phyloP scores from a whole-genome alignment of 2,329 filamentous ascomycete species.

The Alternaria solani region DNA sequence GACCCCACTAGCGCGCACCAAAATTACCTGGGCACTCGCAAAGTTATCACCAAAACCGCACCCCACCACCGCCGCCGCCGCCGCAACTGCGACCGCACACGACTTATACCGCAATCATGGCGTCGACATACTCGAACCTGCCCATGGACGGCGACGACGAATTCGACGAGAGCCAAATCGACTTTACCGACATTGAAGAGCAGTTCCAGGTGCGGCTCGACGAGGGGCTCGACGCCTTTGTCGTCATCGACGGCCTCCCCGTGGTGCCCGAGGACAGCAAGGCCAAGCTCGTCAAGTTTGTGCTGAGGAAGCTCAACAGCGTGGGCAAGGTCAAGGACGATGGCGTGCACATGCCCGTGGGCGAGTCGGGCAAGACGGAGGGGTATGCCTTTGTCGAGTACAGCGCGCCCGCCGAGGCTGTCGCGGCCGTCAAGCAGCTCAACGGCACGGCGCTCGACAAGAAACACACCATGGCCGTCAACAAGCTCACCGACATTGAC shows the following conservation, averaged over 20 bases:
- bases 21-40: slow-evolving; percentile 9
- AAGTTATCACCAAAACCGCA: not conserved
- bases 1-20: slow-evolving; percentile 19
- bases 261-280: slow-evolving; percentile 88
- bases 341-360: slow-evolving; percentile 91
- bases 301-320: slow-evolving; percentile 88
- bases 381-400: slow-evolving; percentile 98
- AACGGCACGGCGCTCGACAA: slow-evolving; percentile 91
- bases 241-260: slow-evolving; percentile 94
- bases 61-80: slow-evolving; percentile 19
- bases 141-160: slow-evolving; percentile 80
- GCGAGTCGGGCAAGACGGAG: slow-evolving; percentile 83
- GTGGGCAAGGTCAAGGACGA: slow-evolving; percentile 88
- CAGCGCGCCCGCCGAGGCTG: slow-evolving; percentile 86
- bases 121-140: slow-evolving; percentile 90
- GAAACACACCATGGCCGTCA: slow-evolving; percentile 93
- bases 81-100: slow-evolving; percentile 27
- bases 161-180: slow-evolving; percentile 92
- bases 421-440: slow-evolving; percentile 87
- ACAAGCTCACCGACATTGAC: slow-evolving; percentile 98
- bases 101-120: slow-evolving; percentile 69
- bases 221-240: slow-evolving; percentile 94
- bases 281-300: slow-evolving; percentile 93
- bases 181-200: slow-evolving; percentile 91
- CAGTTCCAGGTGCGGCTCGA: slow-evolving; percentile 96